These are phyloP conservation scores for Saccharomyces eubayanus DNA, from an alignment of 805 yeast genomes.

Conservation along the genomic window DNA sequence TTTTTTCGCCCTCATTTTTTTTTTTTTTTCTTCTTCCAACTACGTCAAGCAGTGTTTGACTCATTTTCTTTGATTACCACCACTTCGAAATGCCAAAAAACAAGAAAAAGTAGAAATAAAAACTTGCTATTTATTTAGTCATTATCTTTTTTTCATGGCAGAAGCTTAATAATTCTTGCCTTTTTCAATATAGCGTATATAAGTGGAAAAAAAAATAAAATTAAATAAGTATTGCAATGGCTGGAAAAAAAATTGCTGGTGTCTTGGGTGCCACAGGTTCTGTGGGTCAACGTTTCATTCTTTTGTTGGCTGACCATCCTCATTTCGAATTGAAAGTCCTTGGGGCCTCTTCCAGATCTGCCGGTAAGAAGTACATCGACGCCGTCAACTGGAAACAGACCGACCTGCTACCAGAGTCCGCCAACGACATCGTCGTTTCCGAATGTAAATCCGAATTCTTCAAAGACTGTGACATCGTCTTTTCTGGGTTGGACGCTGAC, in stretches of 20 bases:
- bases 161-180: neutral
- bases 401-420: slow-evolving; percentile 60
- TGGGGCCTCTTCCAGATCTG: slow-evolving; percentile 91
- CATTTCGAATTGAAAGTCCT: slow-evolving; percentile 75
- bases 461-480: slow-evolving; percentile 85
- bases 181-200: neutral
- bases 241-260: slow-evolving; percentile 47
- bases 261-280: slow-evolving; percentile 97
- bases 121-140: neutral
- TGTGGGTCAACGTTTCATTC: slow-evolving; percentile 92
- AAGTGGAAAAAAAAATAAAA: neutral
- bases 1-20: neutral
- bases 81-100: neutral
- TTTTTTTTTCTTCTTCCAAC: neutral
- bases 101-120: neutral
- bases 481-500: slow-evolving; percentile 89
- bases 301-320: slow-evolving; percentile 78
- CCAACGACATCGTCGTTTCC: slow-evolving; percentile 54
- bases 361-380: slow-evolving; percentile 77
- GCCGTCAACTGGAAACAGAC: slow-evolving; percentile 96
- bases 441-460: slow-evolving; percentile 75
- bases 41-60: neutral
- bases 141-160: neutral
- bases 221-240: slow-evolving; percentile 16
- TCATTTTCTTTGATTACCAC: neutral